Evolutionary conservation across 306 rosid genomes (phyloP).

Genomic region (Prunus padus): DNA sequence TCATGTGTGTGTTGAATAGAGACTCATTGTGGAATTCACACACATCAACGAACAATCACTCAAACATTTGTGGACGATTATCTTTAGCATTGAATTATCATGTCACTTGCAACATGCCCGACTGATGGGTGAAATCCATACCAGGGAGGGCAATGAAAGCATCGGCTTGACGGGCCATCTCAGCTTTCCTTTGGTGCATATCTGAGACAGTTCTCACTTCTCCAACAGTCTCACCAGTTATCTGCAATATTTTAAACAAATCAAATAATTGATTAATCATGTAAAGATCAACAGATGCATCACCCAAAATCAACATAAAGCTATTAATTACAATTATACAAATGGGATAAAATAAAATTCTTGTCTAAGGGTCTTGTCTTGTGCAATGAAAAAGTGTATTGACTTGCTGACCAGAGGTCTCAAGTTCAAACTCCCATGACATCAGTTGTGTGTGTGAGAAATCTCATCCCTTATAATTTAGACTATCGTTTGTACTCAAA

Average conservation of each 20-base stretch:
- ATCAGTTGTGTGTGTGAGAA: no score
- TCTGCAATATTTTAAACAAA: conserved; percentile 37
- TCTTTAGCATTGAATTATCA: not conserved
- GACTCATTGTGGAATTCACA: not conserved
- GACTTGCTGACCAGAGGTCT: no score
- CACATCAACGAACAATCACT: not conserved
- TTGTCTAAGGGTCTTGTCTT: no score
- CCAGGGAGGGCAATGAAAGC: conserved; percentile 99
- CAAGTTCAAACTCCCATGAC: no score
- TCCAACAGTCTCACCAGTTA: conserved; percentile 90
- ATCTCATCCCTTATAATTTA: no score
- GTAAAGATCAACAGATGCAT: not conserved
- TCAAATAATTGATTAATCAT: not conserved
- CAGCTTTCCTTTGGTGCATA: conserved; percentile 99
- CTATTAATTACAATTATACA: not conserved
- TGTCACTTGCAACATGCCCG: not conserved
- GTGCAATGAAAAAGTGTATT: no score
- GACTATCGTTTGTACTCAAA: no score
- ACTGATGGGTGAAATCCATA: conserved; percentile 19
- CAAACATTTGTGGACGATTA: not conserved
- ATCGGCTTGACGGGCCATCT: conserved; percentile 98
- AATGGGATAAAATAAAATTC: no score
- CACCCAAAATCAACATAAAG: not conserved
- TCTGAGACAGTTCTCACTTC: conserved; percentile 89
- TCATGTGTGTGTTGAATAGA: not conserved